phyloP scores from a whole-genome alignment of 176 grass and related monocot genomes.

The Musa itinerans region DNA sequence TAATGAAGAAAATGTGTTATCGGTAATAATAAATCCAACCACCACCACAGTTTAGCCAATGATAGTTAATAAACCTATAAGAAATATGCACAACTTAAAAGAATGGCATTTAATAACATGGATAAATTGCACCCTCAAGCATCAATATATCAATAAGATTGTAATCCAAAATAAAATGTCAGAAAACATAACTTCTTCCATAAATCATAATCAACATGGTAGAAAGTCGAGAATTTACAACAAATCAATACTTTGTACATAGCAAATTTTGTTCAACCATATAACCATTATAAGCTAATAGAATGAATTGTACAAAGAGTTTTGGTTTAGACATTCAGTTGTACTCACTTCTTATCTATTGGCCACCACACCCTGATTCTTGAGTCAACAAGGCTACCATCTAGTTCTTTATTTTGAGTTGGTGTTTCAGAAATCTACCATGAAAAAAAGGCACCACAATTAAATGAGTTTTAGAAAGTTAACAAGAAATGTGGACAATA shows the following conservation, averaged over 20 bases:
- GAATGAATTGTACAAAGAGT: not conserved
- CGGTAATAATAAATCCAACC: not conserved
- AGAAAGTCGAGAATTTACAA: not conserved
- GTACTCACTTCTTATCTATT: constrained; percentile 63
- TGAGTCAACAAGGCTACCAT: constrained; percentile 47
- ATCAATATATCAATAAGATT: not conserved
- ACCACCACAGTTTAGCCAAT: not conserved
- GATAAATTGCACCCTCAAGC: not conserved
- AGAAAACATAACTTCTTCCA: not conserved
- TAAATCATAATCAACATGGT: not conserved
- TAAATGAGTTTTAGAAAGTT: not conserved
- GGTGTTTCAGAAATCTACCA: constrained; percentile 28
- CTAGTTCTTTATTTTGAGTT: constrained; percentile 33
- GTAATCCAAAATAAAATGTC: not conserved
- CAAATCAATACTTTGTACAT: not conserved
- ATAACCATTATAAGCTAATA: not conserved
- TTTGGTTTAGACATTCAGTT: not conserved
- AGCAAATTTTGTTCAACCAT: not conserved
- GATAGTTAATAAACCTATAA: not conserved
- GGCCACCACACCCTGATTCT: constrained; percentile 95
- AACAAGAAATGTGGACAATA: not conserved
- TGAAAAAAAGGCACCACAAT: not conserved
- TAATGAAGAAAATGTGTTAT: not conserved
- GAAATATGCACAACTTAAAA: not conserved
- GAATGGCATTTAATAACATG: not conserved